phyloP scores from a whole-genome alignment of 78 protist species.

The Tieghemostelium lacteum region DNA sequence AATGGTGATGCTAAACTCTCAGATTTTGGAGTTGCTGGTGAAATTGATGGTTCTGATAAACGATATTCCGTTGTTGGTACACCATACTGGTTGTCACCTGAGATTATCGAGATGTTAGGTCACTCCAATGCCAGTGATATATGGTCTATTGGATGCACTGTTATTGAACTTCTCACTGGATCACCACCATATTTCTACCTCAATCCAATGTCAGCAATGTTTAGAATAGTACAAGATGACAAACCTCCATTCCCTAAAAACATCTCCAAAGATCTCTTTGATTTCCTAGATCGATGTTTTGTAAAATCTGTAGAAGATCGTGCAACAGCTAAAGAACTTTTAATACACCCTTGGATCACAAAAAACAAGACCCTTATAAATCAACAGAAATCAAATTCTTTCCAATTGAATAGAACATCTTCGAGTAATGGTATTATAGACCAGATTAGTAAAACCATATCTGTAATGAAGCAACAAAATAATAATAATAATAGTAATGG shows the following conservation, averaged over 20 bases:
- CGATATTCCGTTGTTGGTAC: conserved; percentile 64
- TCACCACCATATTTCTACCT: conserved; percentile 96
- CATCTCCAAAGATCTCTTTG: conserved; percentile 49
- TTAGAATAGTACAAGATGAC: conserved; percentile 96
- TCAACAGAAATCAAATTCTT: conserved; percentile 6
- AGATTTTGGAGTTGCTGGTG: conserved; percentile 96
- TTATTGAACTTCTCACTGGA: conserved; percentile 95
- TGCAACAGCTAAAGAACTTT: conserved; percentile 52
- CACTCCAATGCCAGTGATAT: conserved; percentile 92
- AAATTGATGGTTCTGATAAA: conserved; percentile 62
- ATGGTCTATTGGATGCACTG: conserved; percentile 98
- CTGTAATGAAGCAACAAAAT: neutral
- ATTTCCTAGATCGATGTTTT: conserved; percentile 53
- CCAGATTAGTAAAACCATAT: too few species aligned
- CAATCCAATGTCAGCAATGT: conserved; percentile 95
- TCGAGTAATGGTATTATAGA: neutral
- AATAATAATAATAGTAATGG: too few species aligned
- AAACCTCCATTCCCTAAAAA: conserved; percentile 95
- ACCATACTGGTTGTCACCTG: conserved; percentile 96
- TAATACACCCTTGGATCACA: conserved; percentile 53
- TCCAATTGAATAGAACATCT: neutral
- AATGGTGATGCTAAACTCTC: conserved; percentile 88
- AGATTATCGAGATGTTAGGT: conserved; percentile 92
- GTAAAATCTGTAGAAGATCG: conserved; percentile 33
- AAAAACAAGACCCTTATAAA: conserved; percentile 14